Evolutionary conservation across 306 rosid genomes (phyloP).

Genomic region (Morella rubra): DNA sequence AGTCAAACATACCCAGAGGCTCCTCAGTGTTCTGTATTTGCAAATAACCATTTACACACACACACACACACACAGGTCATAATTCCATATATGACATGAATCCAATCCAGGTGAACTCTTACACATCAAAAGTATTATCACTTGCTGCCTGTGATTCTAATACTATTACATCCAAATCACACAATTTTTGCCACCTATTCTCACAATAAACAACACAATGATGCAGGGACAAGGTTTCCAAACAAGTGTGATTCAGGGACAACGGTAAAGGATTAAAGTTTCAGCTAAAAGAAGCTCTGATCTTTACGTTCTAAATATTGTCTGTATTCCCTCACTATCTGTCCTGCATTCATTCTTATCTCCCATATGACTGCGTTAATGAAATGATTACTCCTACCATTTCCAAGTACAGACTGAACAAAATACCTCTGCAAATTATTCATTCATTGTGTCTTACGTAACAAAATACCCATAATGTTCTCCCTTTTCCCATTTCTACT

Average conservation of each 20-base stretch:
- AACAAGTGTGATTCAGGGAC: not conserved
- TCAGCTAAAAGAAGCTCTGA: not conserved
- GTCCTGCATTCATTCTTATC: too few species aligned
- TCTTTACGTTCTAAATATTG: not conserved
- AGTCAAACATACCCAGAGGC: slow-evolving; percentile 10
- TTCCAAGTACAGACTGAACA: too few species aligned
- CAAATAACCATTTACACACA: not conserved
- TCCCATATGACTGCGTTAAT: too few species aligned
- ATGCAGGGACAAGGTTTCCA: not conserved
- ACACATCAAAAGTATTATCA: not conserved
- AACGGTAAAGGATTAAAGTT: not conserved
- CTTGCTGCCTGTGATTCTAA: not conserved
- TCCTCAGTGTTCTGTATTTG: slow-evolving; percentile 1
- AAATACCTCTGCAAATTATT: too few species aligned
- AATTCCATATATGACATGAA: not conserved
- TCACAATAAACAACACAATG: not conserved
- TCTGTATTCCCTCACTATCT: not conserved
- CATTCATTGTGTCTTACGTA: not conserved
- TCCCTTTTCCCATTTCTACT: not conserved
- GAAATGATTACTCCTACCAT: too few species aligned
- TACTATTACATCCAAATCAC: not conserved
- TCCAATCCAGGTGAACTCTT: not conserved
- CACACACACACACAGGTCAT: not conserved
- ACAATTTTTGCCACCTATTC: not conserved
- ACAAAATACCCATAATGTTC: not conserved